Evolutionary conservation across 441 rosid species (phyloP).

Genomic region (Hura crepitans): DNA sequence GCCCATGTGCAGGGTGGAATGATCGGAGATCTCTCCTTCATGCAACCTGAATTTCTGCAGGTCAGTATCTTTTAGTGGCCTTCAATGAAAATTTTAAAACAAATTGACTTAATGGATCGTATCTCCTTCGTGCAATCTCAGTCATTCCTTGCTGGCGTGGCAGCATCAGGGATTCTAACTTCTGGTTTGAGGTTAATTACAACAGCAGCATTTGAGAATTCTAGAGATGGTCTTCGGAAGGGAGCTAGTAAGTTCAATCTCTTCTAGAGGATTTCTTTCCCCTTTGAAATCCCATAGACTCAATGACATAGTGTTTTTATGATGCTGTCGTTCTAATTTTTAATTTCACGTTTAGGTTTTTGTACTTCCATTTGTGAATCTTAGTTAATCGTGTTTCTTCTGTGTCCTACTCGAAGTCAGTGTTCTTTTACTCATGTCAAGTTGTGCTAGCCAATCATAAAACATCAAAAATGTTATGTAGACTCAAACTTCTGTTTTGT

Average conservation of each 20-base stretch:
- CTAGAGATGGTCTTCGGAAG: slow-evolving; percentile 58
- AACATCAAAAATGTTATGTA: no score
- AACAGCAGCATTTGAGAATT: slow-evolving; percentile 55
- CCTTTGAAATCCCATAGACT: no score
- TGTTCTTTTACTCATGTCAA: no score
- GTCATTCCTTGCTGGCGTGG: slow-evolving; percentile 62
- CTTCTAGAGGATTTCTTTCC: not conserved
- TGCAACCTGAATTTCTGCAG: slow-evolving; percentile 55
- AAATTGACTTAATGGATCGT: not conserved
- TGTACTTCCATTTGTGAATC: no score
- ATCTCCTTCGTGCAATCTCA: slow-evolving; percentile 18
- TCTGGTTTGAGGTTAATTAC: slow-evolving; percentile 63
- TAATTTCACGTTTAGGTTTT: no score
- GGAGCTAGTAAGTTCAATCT: slow-evolving; percentile 56
- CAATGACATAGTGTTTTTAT: no score
- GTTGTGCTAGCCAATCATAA: no score
- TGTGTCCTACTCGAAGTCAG: no score
- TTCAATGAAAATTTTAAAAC: not conserved
- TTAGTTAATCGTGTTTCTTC: no score
- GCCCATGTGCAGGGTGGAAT: slow-evolving; percentile 73
- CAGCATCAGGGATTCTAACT: slow-evolving; percentile 65
- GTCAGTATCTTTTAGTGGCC: slow-evolving; percentile 29
- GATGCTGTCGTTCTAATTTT: no score
- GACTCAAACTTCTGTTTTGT: no score
- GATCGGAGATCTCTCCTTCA: slow-evolving; percentile 64